Conservation (phyloP, 1,139 yeast genomes). For the Eremothecium sinecaudum region DNA sequence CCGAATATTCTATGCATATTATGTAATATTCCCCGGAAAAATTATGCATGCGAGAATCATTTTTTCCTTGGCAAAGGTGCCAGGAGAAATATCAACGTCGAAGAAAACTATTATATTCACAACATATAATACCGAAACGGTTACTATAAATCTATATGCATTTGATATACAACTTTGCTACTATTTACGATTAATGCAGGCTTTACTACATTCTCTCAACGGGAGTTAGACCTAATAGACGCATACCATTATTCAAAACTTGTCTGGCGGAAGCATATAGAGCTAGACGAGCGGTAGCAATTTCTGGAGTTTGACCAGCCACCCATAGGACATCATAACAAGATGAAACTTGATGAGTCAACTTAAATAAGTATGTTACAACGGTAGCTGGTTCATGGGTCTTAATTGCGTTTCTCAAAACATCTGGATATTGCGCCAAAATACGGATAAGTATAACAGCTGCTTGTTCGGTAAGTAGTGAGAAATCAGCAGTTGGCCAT, state of each 20-base stretch:
- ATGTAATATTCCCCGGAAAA: no score
- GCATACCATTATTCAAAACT: conserved; percentile 86
- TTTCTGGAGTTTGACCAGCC: conserved; percentile 83
- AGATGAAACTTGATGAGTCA: conserved; percentile 89
- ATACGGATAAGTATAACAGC: conserved; percentile 68
- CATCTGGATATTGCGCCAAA: conserved; percentile 88
- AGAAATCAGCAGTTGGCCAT: conserved; percentile 52
- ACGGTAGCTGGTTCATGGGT: conserved; percentile 90
- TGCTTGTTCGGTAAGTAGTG: conserved; percentile 65
- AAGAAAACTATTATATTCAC: neutral
- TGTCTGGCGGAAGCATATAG: conserved; percentile 86
- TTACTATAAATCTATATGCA: conserved; percentile 4
- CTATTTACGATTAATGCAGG: no score
- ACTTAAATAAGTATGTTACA: conserved; percentile 85
- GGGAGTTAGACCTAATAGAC: conserved; percentile 84
- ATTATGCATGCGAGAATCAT: no score
- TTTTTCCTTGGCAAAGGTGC: neutral
- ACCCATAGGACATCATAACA: conserved; percentile 97
- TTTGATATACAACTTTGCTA: neutral
- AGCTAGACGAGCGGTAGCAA: conserved; percentile 89
- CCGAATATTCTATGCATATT: neutral
- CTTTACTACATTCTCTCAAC: conserved; percentile 87
- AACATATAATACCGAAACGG: neutral
- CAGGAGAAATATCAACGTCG: neutral
- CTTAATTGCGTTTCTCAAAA: conserved; percentile 70